These are phyloP conservation scores for Musa acuminata DNA, from an alignment of 176 grass and related monocot genomes.

Conservation along the genomic window DNA sequence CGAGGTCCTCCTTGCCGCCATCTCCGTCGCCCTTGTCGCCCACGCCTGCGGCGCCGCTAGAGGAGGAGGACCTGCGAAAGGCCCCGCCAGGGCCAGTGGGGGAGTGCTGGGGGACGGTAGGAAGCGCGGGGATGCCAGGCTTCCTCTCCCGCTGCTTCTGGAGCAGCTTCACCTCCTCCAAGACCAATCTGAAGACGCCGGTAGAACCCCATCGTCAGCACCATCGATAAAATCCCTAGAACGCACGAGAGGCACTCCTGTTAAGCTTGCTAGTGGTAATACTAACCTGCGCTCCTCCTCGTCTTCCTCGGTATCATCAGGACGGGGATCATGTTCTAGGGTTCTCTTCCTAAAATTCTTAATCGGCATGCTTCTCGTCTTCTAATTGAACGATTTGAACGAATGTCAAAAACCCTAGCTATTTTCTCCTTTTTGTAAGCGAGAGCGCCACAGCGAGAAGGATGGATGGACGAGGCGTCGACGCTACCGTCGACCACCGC, in stretches of 20 bases:
- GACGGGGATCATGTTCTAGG: background rate
- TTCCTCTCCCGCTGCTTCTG: constrained; percentile 34
- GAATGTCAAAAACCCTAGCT: background rate
- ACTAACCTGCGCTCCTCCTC: constrained; percentile 1
- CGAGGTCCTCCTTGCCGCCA: constrained; percentile 56
- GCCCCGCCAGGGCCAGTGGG: background rate
- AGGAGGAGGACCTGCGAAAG: constrained; percentile 24
- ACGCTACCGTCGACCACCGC: too few relatives aligned
- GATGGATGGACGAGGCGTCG: too few relatives aligned
- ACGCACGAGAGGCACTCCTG: background rate
- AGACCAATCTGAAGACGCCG: background rate
- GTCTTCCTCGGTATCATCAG: constrained; percentile 3
- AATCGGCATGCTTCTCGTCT: background rate
- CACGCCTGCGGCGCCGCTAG: constrained; percentile 4
- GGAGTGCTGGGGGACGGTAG: constrained; percentile 12
- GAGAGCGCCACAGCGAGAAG: too few relatives aligned
- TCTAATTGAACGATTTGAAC: background rate
- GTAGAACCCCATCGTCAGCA: background rate
- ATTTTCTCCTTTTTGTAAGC: too few relatives aligned
- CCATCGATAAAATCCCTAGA: background rate
- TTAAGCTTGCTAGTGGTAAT: too few relatives aligned
- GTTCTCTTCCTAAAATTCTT: constrained; percentile 16
- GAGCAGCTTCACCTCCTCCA: constrained; percentile 16
- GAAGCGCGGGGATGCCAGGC: constrained; percentile 27
- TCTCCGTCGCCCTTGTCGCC: constrained; percentile 6